Percentiles rank a stretch among this genome's conserved stretches.
Conservation (phyloP, 192 early-diverging fungal genomes). For the Umbelopsis sp. region DNA sequence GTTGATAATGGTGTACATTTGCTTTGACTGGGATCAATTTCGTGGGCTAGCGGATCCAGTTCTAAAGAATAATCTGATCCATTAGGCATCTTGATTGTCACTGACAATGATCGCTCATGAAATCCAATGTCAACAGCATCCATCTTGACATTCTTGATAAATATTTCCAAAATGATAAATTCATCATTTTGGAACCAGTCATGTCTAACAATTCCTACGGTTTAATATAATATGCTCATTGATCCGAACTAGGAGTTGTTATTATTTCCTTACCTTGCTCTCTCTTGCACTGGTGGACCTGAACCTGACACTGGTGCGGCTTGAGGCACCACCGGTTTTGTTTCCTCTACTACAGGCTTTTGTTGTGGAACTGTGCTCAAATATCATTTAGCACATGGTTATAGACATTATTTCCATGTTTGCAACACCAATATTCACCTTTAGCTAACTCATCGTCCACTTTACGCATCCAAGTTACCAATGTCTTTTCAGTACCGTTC, state of each 20-base stretch:
- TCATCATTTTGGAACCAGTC: slow-evolving; percentile 98
- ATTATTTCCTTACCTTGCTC: slow-evolving; percentile 11
- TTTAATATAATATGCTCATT: neutral
- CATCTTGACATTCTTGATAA: slow-evolving; percentile 84
- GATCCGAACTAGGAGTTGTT: neutral
- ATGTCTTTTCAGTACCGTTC: slow-evolving; percentile 46
- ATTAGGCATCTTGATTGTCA: slow-evolving; percentile 80
- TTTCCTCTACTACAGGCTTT: neutral
- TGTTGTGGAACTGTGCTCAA: neutral
- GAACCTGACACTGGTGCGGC: too few species aligned
- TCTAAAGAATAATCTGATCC: slow-evolving; percentile 91
- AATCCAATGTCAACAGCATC: slow-evolving; percentile 74
- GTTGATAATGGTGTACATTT: slow-evolving; percentile 83
- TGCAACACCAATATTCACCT: slow-evolving; percentile 46
- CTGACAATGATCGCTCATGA: slow-evolving; percentile 60
- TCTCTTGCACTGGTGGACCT: neutral
- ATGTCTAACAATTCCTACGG: slow-evolving; percentile 58
- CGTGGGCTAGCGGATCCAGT: slow-evolving; percentile 84
- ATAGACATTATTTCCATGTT: slow-evolving; percentile 19
- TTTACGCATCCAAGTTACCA: slow-evolving; percentile 56
- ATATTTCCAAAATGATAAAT: slow-evolving; percentile 84
- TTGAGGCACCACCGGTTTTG: neutral
- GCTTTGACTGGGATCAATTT: slow-evolving; percentile 71
- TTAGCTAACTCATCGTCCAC: slow-evolving; percentile 62
- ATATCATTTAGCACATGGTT: slow-evolving; percentile 25